Percentiles rank a stretch among this genome's conserved stretches.
Conservation (phyloP, 306 rosid genomes). For the Cyamopsis tetragonoloba region DNA sequence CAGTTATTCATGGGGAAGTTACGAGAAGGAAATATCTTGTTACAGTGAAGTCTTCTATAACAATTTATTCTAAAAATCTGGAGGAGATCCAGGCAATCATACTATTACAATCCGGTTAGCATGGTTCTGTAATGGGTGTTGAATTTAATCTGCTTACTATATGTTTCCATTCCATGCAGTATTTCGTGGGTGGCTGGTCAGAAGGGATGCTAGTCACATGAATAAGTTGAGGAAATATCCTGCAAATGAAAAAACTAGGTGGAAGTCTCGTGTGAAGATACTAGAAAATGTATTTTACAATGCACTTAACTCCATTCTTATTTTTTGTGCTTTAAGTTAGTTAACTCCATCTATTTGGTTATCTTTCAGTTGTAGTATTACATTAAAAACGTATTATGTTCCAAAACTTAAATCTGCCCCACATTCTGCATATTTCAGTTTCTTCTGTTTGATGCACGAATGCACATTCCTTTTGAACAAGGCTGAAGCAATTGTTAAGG, state of each 20-base stretch:
- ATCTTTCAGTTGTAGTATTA: neutral
- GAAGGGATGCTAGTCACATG: constrained; percentile 37
- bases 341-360: constrained; percentile 2
- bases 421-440: no score
- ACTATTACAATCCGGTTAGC: constrained; percentile 63
- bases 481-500: constrained; percentile 68
- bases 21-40: constrained; percentile 41
- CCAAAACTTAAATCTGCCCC: no score
- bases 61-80: constrained; percentile 40
- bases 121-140: constrained; percentile 15
- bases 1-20: constrained; percentile 77
- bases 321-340: neutral
- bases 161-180: constrained; percentile 34
- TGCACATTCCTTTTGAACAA: constrained; percentile 20
- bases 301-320: constrained; percentile 5
- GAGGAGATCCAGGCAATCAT: constrained; percentile 57
- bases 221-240: constrained; percentile 34
- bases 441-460: no score
- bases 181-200: constrained; percentile 67
- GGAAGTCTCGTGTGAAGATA: constrained; percentile 37
- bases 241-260: constrained; percentile 38
- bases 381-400: neutral
- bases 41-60: constrained; percentile 29
- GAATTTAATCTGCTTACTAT: constrained; percentile 29
- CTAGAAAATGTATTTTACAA: constrained; percentile 50